Percentiles rank a stretch among this genome's conserved stretches.
These are phyloP conservation scores for Botrytis elliptica DNA, from an alignment of 2,329 filamentous ascomycete genomes.

Conservation along the genomic window DNA sequence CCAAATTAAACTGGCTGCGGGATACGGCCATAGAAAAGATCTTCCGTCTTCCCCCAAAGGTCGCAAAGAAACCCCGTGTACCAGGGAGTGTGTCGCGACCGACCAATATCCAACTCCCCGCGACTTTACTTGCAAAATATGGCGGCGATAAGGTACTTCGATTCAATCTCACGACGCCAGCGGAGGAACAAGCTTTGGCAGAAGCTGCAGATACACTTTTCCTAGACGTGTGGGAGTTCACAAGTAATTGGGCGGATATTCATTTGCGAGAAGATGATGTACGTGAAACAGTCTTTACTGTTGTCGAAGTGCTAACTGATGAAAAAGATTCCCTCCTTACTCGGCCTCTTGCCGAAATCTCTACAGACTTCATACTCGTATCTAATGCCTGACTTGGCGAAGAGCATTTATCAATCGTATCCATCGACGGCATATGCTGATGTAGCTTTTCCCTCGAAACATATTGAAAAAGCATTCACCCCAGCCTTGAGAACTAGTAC, in stretches of 20 bases:
- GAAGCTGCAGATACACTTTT: conserved; percentile 73
- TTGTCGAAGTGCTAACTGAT: conserved; percentile 22
- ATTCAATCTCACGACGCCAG: conserved; percentile 71
- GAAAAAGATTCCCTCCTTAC: conserved; percentile 62
- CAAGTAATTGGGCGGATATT: conserved; percentile 79
- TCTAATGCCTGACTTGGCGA: conserved; percentile 76
- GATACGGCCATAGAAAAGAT: conserved; percentile 51
- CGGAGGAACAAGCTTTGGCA: conserved; percentile 69
- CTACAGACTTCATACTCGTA: conserved; percentile 70
- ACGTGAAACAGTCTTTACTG: conserved; percentile 35
- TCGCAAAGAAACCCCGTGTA: conserved; percentile 28
- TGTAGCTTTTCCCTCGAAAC: conserved; percentile 28
- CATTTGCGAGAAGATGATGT: conserved; percentile 74
- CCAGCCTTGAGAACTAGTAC: conserved; percentile 32
- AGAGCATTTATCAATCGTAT: conserved; percentile 74
- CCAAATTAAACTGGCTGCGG: conserved; percentile 51
- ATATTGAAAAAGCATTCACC: conserved; percentile 37
- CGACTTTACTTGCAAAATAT: conserved; percentile 52
- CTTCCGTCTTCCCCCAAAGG: conserved; percentile 44
- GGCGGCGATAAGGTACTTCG: conserved; percentile 82
- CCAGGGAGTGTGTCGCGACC: conserved; percentile 25
- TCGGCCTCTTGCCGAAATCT: conserved; percentile 73
- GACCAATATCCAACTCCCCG: conserved; percentile 39
- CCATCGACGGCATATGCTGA: conserved; percentile 41
- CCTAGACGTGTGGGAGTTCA: conserved; percentile 88